Evolutionary conservation across 2,329 filamentous ascomycete genomes (phyloP).

Genomic region (Alternaria consortialis): DNA sequence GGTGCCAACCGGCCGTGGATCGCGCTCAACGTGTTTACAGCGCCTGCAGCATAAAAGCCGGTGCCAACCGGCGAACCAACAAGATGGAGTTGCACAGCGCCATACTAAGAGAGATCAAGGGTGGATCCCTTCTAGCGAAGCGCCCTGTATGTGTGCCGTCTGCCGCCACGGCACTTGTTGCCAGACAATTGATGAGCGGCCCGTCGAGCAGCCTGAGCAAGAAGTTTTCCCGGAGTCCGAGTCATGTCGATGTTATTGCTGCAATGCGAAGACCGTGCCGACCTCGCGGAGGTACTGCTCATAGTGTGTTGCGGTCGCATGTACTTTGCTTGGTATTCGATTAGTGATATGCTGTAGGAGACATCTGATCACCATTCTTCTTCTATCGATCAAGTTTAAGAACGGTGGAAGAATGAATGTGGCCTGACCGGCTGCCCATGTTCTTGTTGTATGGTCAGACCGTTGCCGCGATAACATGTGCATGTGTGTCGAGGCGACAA

Average conservation of each 20-base stretch:
- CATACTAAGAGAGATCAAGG: slow-evolving; percentile 24
- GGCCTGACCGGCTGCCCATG: neutral
- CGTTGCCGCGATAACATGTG: slow-evolving; percentile 14
- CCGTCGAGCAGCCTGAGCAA: slow-evolving; percentile 15
- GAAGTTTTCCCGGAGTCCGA: neutral
- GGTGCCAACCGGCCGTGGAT: slow-evolving; percentile 24
- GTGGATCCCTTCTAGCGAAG: slow-evolving; percentile 29
- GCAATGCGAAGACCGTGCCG: neutral
- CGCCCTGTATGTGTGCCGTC: slow-evolving; percentile 20
- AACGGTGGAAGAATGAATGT: neutral
- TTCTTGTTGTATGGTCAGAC: slow-evolving; percentile 8
- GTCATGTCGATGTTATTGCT: neutral
- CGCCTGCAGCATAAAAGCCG: slow-evolving; percentile 25
- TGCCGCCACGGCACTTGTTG: slow-evolving; percentile 14
- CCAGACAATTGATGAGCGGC: slow-evolving; percentile 11
- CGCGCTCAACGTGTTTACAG: slow-evolving; percentile 24
- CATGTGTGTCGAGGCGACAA: slow-evolving; percentile 17
- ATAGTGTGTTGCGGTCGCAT: neutral
- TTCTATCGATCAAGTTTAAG: neutral
- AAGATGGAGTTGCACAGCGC: slow-evolving; percentile 24
- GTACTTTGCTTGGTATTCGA: neutral
- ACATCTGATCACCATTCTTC: neutral
- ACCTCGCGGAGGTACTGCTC: neutral
- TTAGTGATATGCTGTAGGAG: neutral
- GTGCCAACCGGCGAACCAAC: slow-evolving; percentile 32